These are phyloP conservation scores for Paradendryphiella salina DNA, from an alignment of 2,329 filamentous ascomycete genomes.

Conservation along the genomic window DNA sequence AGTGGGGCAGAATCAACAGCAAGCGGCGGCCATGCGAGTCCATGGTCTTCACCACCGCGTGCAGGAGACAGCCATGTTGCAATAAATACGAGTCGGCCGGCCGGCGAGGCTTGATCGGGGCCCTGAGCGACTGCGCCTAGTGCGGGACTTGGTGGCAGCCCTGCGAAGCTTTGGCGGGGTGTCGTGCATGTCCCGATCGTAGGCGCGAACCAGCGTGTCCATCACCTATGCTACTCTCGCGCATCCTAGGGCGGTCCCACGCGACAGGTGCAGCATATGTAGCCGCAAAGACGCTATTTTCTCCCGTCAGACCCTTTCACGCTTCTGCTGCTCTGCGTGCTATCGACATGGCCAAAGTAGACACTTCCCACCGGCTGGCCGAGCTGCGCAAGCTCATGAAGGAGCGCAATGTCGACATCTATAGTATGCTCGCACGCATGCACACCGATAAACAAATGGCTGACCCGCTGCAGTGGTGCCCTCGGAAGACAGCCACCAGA, in stretches of 20 bases:
- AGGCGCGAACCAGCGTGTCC: constrained; percentile 20
- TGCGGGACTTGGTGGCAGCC: constrained; percentile 3
- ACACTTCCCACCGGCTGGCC: constrained; percentile 76
- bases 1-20: constrained; percentile 13
- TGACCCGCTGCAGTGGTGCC: constrained; percentile 73
- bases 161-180: constrained; percentile 24
- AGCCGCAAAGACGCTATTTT: constrained; percentile 20
- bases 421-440: constrained; percentile 63
- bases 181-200: constrained; percentile 24
- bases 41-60: constrained; percentile 18
- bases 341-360: constrained; percentile 72
- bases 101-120: constrained; percentile 3
- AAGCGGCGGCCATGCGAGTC: constrained; percentile 5
- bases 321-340: constrained; percentile 32
- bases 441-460: constrained; percentile 19
- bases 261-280: constrained; percentile 34
- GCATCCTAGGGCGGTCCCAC: constrained; percentile 36
- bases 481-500: constrained; percentile 95
- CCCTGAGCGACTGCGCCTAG: constrained; percentile 13
- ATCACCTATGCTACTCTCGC: constrained; percentile 37
- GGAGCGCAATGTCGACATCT: constrained; percentile 83
- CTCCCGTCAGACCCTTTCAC: constrained; percentile 35
- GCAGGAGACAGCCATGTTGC: background rate
- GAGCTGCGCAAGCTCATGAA: constrained; percentile 84
- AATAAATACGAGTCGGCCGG: background rate